Percentiles rank a stretch among this genome's conserved stretches.
Conservation (phyloP, 2,329 filamentous ascomycete genomes). For the Epichloe bromicola region DNA sequence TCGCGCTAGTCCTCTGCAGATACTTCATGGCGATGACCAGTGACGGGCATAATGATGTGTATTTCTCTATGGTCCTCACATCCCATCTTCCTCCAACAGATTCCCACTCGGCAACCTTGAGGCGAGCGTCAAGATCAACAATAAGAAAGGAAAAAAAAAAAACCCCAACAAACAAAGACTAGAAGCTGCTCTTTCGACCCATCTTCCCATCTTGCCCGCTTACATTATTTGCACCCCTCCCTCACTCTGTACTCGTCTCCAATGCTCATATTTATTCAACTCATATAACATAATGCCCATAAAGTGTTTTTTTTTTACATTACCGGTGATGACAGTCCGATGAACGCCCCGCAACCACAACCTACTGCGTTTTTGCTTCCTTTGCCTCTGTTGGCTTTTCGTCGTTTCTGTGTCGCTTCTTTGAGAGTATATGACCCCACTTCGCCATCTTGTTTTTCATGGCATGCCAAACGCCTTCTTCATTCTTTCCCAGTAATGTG, state of each 20-base stretch:
- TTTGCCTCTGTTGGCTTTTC: constrained; percentile 1
- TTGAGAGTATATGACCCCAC: not conserved
- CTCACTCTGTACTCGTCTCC: not conserved
- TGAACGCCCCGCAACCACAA: constrained; percentile 8
- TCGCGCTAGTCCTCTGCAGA: not conserved
- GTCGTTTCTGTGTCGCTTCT: not conserved
- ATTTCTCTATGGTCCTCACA: not conserved
- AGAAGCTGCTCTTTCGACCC: not conserved
- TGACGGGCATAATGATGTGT: not conserved
- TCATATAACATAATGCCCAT: constrained; percentile 8
- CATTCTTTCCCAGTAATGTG: constrained; percentile 35
- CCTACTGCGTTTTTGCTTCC: not conserved
- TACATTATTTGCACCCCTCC: not conserved
- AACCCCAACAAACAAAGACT: no score
- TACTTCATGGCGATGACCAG: no score
- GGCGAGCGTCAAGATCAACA: not conserved
- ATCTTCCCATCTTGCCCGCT: not conserved
- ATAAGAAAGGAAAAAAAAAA: not conserved
- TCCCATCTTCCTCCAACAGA: not conserved
- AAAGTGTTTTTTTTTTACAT: not conserved
- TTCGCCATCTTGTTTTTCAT: not conserved
- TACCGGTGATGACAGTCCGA: constrained; percentile 5
- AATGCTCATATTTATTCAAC: constrained; percentile 6
- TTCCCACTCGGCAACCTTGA: not conserved
- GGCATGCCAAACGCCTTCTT: constrained; percentile 23